A percentile compares a stretch with the other conserved stretches of the same genome.
These are phyloP conservation scores for Irpex sp. DNA, from an alignment of 1,284 basidiomycete genomes.

Conservation along the genomic window DNA sequence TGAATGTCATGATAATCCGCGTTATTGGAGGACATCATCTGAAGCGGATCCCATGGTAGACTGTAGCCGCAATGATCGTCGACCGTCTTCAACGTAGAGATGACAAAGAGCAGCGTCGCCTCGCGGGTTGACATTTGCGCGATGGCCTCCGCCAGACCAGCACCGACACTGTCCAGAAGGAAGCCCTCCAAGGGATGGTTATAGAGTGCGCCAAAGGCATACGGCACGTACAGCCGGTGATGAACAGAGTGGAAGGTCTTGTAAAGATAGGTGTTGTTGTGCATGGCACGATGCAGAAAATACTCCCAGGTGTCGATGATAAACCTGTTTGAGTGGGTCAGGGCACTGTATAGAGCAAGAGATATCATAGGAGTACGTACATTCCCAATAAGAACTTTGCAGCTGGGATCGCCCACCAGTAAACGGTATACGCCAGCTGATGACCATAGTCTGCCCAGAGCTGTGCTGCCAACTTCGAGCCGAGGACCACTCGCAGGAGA, in stretches of 20 bases:
- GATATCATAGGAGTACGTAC: constrained; percentile 34
- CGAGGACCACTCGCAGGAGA: constrained; percentile 37
- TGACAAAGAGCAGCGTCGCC: constrained; percentile 77
- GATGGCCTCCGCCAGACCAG: constrained; percentile 68
- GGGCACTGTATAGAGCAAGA: constrained; percentile 6
- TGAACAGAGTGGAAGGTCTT: constrained; percentile 92
- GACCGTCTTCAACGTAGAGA: constrained; percentile 92
- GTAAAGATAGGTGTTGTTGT: constrained; percentile 89
- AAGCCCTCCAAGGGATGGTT: constrained; percentile 95
- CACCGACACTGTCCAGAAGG: constrained; percentile 83
- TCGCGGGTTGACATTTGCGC: constrained; percentile 78
- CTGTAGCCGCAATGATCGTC: constrained; percentile 96
- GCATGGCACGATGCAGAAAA: constrained; percentile 90
- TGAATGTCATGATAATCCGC: constrained; percentile 99
- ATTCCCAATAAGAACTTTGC: constrained; percentile 78
- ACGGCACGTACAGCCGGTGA: constrained; percentile 95
- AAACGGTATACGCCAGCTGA: constrained; percentile 60
- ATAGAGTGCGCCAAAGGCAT: constrained; percentile 96
- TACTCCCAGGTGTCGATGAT: constrained; percentile 99
- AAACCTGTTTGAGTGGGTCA: constrained; percentile 50
- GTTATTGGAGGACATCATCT: constrained; percentile 87
- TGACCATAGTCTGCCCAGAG: constrained; percentile 43
- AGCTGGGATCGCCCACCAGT: constrained; percentile 93
- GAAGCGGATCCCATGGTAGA: constrained; percentile 86
- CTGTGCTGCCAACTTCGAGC: constrained; percentile 23